A percentile compares a stretch with the other conserved stretches of the same genome.
phyloP scores from a whole-genome alignment of 257 asterid species.

The Solanum dulcamara region DNA sequence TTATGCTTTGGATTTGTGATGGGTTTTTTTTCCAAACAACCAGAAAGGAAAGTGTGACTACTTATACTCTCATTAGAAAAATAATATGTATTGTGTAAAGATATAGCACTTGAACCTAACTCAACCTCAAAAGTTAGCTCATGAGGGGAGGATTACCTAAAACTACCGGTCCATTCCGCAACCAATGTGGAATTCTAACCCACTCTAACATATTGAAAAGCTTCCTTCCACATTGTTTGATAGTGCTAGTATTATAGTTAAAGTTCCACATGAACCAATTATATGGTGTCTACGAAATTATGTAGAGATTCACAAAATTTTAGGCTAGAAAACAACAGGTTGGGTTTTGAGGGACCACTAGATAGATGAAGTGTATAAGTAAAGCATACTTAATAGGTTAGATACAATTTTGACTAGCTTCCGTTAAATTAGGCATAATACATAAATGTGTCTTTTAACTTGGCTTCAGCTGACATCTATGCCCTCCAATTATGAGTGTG shows the following conservation, averaged over 20 bases:
- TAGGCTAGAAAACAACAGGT: not conserved
- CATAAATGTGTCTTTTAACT: not conserved
- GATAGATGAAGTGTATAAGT: not conserved
- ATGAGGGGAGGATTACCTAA: too few species aligned
- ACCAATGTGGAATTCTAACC: too few species aligned
- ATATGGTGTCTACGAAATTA: not conserved
- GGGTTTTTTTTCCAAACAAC: not conserved
- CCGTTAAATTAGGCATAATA: not conserved
- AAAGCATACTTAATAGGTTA: not conserved
- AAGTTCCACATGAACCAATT: not conserved
- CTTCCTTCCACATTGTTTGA: not conserved
- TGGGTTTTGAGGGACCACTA: not conserved
- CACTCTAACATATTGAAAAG: not conserved
- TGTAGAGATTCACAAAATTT: not conserved
- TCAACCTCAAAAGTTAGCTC: too few species aligned
- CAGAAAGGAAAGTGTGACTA: not conserved
- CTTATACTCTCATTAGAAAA: not conserved
- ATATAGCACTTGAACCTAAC: too few species aligned
- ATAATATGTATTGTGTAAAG: not conserved
- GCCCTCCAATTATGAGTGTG: not conserved
- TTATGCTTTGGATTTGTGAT: not conserved
- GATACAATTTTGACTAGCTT: not conserved
- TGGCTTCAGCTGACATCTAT: not conserved
- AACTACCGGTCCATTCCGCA: too few species aligned
- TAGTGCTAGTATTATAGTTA: not conserved